Conservation (phyloP, 2,329 filamentous ascomycete genomes). For the Camillea tinctor region DNA sequence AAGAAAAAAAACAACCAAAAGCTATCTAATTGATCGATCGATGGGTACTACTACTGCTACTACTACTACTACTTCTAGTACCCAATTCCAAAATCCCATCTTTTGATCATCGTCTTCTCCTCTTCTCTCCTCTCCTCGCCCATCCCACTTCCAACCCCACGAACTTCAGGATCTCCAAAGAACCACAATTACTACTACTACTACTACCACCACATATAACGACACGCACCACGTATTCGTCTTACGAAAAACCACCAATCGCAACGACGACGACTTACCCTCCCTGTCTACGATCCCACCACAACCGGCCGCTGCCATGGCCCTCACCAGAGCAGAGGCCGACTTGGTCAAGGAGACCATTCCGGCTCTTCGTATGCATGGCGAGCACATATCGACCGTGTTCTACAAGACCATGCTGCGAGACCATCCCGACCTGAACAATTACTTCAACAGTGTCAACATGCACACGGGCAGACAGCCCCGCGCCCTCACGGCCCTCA, state of each 20-base stretch:
- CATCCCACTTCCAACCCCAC: too few species aligned
- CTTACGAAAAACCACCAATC: background rate
- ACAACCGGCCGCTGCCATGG: slow-evolving; percentile 16
- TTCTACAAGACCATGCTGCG: slow-evolving; percentile 71
- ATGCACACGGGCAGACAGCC: slow-evolving; percentile 63
- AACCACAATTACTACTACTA: too few species aligned
- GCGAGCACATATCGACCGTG: slow-evolving; percentile 64
- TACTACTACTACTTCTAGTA: too few species aligned
- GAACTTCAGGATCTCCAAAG: too few species aligned
- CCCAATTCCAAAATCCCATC: too few species aligned
- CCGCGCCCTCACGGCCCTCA: slow-evolving; percentile 59
- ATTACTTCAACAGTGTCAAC: slow-evolving; percentile 69
- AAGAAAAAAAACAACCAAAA: too few species aligned
- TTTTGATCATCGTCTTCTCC: too few species aligned
- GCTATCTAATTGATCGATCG: too few species aligned
- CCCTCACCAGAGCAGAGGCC: slow-evolving; percentile 55
- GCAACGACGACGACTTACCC: background rate
- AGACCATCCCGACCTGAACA: slow-evolving; percentile 64
- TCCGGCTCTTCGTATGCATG: slow-evolving; percentile 66
- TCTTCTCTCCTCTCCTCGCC: too few species aligned
- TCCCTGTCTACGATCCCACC: background rate
- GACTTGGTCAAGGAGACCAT: slow-evolving; percentile 68
- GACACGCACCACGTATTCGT: too few species aligned
- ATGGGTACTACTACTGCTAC: too few species aligned
- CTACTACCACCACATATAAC: background rate